A percentile compares a stretch with the other conserved stretches of the same genome.
Conservation (phyloP, 768 basidiomycete genomes). For the Mycena alexandri region DNA sequence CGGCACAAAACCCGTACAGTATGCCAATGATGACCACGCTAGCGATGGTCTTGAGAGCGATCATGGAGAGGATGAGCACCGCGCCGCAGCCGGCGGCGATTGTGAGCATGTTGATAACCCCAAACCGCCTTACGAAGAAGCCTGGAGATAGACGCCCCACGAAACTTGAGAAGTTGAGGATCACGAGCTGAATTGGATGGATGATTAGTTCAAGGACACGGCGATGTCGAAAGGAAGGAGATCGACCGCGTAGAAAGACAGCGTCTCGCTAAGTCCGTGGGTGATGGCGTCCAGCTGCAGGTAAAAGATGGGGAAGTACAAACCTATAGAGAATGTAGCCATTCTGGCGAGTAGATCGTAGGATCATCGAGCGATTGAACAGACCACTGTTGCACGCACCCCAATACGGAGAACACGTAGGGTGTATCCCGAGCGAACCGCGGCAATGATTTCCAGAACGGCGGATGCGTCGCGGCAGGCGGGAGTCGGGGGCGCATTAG, state of each 20-base stretch:
- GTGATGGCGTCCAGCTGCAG: background rate
- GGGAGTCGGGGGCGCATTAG: background rate
- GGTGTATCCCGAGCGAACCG: background rate
- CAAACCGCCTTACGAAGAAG: background rate
- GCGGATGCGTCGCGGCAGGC: background rate
- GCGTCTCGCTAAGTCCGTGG: background rate
- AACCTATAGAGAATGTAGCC: background rate
- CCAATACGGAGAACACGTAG: background rate
- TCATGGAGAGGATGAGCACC: background rate
- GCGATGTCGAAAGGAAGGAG: background rate
- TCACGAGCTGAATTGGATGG: background rate
- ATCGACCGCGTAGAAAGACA: background rate
- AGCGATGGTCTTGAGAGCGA: background rate
- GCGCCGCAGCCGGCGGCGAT: background rate
- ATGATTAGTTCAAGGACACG: too few species aligned
- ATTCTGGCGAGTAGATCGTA: background rate
- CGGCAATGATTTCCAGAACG: background rate
- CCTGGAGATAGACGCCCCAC: background rate
- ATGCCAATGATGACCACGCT: background rate
- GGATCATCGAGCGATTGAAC: too few species aligned
- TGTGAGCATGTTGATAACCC: background rate
- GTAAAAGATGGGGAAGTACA: background rate
- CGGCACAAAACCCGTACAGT: too few species aligned
- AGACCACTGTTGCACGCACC: background rate
- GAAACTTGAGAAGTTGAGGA: background rate